These are phyloP conservation scores for Podila verticillata DNA, from an alignment of 192 early-diverging fungal genomes.

Conservation along the genomic window DNA sequence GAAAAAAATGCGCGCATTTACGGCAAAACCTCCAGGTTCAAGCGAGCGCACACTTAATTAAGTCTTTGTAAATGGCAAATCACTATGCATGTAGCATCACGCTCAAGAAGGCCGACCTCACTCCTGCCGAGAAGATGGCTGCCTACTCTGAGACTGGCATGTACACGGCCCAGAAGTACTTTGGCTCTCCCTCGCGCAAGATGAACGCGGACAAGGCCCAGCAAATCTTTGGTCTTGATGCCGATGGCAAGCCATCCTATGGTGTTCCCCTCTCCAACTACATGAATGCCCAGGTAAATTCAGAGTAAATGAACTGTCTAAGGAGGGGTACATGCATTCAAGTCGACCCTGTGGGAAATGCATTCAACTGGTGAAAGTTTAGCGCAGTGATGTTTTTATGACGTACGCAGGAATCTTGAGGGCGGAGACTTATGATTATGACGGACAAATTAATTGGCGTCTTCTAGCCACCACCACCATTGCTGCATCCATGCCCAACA, in stretches of 20 bases:
- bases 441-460: too few relatives aligned
- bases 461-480: too few relatives aligned
- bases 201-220: conserved; percentile 50
- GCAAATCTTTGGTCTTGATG: conserved; percentile 58
- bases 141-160: conserved; percentile 71
- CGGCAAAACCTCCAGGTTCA: too few relatives aligned
- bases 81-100: conserved; percentile 47
- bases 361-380: neutral
- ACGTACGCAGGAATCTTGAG: too few relatives aligned
- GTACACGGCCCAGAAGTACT: conserved; percentile 84
- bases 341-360: neutral
- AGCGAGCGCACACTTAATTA: neutral
- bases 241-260: conserved; percentile 63
- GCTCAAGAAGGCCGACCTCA: conserved; percentile 75
- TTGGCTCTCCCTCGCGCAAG: conserved; percentile 51
- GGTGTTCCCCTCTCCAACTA: conserved; percentile 89
- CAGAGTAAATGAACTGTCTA: neutral
- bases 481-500: too few relatives aligned
- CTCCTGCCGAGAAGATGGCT: conserved; percentile 66
- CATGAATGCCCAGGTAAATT: conserved; percentile 86
- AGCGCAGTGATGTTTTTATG: too few relatives aligned
- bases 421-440: too few relatives aligned
- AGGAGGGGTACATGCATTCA: too few relatives aligned
- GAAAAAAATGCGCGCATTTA: too few relatives aligned
- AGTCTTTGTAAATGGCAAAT: neutral